Conservation (phyloP, 331 rosid species). For the Malus hybrid region DNA sequence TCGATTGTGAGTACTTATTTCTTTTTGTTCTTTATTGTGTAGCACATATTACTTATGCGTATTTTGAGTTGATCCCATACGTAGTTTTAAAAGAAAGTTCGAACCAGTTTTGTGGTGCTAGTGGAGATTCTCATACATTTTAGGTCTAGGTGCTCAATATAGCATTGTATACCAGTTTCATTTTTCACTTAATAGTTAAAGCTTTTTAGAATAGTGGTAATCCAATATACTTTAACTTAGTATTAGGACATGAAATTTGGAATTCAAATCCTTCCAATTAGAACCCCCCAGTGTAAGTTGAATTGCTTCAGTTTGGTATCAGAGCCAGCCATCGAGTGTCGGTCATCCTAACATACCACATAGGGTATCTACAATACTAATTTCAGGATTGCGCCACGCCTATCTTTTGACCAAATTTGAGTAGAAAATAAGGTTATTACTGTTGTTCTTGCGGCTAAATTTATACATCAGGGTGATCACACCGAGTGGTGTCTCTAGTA, state of each 20-base stretch:
- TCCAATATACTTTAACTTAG: neutral
- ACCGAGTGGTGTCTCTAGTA: neutral
- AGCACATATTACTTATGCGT: neutral
- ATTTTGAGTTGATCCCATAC: neutral
- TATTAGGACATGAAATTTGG: neutral
- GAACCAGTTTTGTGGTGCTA: neutral
- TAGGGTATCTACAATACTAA: neutral
- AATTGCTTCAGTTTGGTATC: neutral
- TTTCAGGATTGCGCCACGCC: neutral
- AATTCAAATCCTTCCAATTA: neutral
- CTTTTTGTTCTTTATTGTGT: neutral
- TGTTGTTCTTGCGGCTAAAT: neutral
- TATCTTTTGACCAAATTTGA: neutral
- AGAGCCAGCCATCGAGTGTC: neutral
- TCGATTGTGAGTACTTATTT: conserved; percentile 47
- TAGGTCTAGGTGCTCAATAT: neutral
- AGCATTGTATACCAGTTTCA: neutral
- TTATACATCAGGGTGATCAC: neutral
- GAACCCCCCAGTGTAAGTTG: neutral
- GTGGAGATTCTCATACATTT: neutral
- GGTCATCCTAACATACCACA: neutral
- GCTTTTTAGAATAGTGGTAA: neutral
- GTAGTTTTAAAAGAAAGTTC: neutral
- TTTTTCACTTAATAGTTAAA: neutral
- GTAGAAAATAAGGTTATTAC: neutral